Evolutionary conservation across 306 rosid species (phyloP), one percentile per base, ranked within the genome.

Genomic region (Mimosa bimucronata): DNA sequence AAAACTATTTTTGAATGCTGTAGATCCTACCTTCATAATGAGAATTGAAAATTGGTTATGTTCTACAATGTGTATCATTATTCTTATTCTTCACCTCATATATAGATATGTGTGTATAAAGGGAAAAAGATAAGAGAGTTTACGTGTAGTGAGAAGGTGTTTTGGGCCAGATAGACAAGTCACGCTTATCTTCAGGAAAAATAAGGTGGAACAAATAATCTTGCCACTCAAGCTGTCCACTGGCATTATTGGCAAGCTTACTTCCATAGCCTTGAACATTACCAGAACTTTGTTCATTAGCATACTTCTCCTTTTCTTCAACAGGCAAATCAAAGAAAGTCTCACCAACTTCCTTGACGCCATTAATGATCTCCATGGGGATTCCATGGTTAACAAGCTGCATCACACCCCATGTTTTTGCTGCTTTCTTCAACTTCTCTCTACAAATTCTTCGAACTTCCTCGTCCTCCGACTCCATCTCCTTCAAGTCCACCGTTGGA

Each of bases 391-490:
- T 93, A n/a, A 91, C 90, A 5, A 93, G 66, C 50, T 88, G 78
- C 98, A 93, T 90, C 46, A 91, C 98, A 8, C 97, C 98, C 98
- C 98, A 93, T 1, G 90, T 94, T 40, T 52, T 6, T 4, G 97
- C 98, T 0, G 93, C 98, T 66, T 81, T 88, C 86, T 80, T 87
- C 41, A 93, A 58, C 58, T 76, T 82, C 79, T 85, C 90, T 4
- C 85, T 26, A 65, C 98, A 91, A 45, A 75, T 85, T 0, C 38
- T 71, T 45, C 92, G n/a, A 52, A 85, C 89, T 0, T 15, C 41
- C 66, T 78, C 82, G 26, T 91, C 90, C 0, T 79, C 72, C 0
- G 90, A 91, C 1, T 90, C 85, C 13, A 93, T 86, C 46, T 86
- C 87, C 58, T 52, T 87, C 74, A 93, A 46, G 57, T 93, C 98